Evolutionary conservation across 1,139 yeast genomes (phyloP), one percentile per base, ranked within the genome.

Genomic region (Geotrichum histeridarum): DNA sequence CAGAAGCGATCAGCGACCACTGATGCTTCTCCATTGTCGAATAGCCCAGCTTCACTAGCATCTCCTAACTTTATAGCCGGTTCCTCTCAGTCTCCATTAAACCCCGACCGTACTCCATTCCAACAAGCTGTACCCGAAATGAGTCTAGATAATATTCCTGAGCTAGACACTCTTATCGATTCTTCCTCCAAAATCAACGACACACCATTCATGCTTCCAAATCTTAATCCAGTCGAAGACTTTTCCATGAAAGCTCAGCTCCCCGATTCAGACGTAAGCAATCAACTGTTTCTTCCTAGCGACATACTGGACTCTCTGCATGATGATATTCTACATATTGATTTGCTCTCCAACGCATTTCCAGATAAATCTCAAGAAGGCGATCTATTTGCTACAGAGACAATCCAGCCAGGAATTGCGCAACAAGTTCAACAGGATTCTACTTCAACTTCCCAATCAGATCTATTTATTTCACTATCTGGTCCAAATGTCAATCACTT

Each of bases 261-360:
- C 12, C 17, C 33, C 32, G 43, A 47, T n/a, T 35, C 33, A 18
- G 50, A 47, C n/a, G 46, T 47, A 11, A 47, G 36, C 22, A 12
- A 39, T 7, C 33, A 18, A 5, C 8, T 43, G 18, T 31, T 42
- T n/a, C 50, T 44, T 11, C 27, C 46, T 4, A 18, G 31, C 39
- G 37, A 46, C 30, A 36, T 41, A 7, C 51, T 54, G 8, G 31
- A 42, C 11, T 31, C 32, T 8, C 39, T 49, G 9, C 44, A 50
- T 14, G 48, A 49, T 32, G 45, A 30, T 2, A 38, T 53, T 37
- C 51, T 46, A 44, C 45, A 54, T 78, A 51, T 82, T 81, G 8
- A 69, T 89, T 0, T 73, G 79, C 3, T 78, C 83, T 32, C 45
- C 17, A 9, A 44, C 36, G 5, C 42, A 8, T 38, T 47, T 47